phyloP scores from a whole-genome alignment of 257 asterid genomes.

The Forsythia viridissima region DNA sequence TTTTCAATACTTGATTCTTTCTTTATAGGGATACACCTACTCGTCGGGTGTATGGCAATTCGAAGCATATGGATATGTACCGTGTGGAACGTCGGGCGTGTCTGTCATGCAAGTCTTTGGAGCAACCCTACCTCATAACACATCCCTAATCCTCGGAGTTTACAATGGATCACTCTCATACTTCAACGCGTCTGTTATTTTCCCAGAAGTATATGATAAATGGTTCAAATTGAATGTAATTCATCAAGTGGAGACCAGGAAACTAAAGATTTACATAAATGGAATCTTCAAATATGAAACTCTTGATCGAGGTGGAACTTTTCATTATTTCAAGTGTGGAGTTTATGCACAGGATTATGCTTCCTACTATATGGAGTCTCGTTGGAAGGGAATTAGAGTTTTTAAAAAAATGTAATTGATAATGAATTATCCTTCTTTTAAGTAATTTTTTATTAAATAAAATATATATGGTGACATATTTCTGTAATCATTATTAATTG shows the following conservation, averaged over 20 bases:
- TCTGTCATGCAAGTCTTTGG: constrained; percentile 46
- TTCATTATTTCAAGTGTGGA: constrained; percentile 39
- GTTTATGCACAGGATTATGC: constrained; percentile 37
- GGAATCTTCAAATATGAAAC: constrained; percentile 23
- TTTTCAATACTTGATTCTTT: not conserved
- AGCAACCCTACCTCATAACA: constrained; percentile 26
- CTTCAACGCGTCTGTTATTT: constrained; percentile 15
- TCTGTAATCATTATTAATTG: too few species aligned
- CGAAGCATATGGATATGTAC: constrained; percentile 30
- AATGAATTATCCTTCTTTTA: not conserved
- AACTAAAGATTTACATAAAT: constrained; percentile 24
- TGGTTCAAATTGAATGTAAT: constrained; percentile 43
- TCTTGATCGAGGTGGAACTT: constrained; percentile 23
- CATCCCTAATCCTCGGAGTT: constrained; percentile 38
- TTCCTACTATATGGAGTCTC: constrained; percentile 40
- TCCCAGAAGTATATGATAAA: constrained; percentile 21
- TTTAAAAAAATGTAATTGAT: constrained; percentile 24
- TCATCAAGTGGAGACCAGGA: constrained; percentile 31
- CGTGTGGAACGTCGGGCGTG: constrained; percentile 35
- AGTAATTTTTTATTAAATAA: not conserved
- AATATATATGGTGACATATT: too few species aligned
- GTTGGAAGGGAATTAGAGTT: constrained; percentile 35
- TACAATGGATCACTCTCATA: constrained; percentile 30
- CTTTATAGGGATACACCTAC: constrained; percentile 33
- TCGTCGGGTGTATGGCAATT: constrained; percentile 42